Evolutionary conservation across 257 asterid species (phyloP).

Genomic region (Ballota nigra): DNA sequence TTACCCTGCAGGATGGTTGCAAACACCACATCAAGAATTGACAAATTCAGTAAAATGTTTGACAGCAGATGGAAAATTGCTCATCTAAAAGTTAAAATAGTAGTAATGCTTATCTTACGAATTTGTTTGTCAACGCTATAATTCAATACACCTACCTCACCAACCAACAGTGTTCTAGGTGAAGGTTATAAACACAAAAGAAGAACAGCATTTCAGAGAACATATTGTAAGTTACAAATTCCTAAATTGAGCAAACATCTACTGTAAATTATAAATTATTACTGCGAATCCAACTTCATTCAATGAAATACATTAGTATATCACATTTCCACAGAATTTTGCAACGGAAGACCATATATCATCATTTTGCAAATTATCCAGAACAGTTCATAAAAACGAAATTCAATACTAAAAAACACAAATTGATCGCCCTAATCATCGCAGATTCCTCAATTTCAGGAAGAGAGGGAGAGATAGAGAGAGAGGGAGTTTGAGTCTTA

Average conservation of each 20-base stretch:
- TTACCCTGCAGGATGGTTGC: slow-evolving; percentile 55
- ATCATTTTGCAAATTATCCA: slow-evolving; percentile 5
- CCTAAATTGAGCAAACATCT: neutral
- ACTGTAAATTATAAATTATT: neutral
- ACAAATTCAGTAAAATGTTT: neutral
- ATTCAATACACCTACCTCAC: neutral
- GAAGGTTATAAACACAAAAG: neutral
- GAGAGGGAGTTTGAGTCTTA: slow-evolving; percentile 17
- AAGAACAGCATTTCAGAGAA: neutral
- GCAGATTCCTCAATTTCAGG: slow-evolving; percentile 11
- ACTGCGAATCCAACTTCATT: neutral
- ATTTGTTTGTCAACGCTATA: neutral
- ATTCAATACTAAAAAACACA: neutral
- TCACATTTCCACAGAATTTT: neutral
- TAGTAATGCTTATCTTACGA: neutral
- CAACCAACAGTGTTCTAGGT: neutral
- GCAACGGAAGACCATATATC: neutral
- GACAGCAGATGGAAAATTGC: neutral
- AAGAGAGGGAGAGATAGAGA: neutral
- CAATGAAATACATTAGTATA: neutral
- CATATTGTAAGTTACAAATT: neutral
- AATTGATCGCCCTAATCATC: neutral
- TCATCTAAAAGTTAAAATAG: neutral
- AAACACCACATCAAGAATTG: slow-evolving; percentile 12
- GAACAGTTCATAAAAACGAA: neutral